Evolutionary conservation across 2,329 filamentous ascomycete genomes (phyloP).

Genomic region (Sporothrix protearum): DNA sequence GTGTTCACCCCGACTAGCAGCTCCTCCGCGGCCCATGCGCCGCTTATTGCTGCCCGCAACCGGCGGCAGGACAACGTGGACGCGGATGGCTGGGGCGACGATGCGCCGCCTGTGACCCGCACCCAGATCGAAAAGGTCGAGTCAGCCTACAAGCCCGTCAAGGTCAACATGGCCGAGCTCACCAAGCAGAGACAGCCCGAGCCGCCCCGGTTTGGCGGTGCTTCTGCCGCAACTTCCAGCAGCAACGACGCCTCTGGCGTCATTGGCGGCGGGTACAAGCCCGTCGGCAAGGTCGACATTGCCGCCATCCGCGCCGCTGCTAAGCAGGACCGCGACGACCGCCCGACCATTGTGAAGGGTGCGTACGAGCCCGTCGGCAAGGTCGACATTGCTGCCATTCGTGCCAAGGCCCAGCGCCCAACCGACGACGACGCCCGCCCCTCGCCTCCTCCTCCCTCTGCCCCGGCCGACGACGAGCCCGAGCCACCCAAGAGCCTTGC

Average conservation of each 20-base stretch:
- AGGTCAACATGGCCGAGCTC: conserved; percentile 87
- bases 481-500: conserved; percentile 59
- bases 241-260: conserved; percentile 55
- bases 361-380: conserved; percentile 94
- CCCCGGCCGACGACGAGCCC: conserved; percentile 29
- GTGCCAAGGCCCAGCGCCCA: conserved; percentile 41
- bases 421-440: conserved; percentile 21
- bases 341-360: conserved; percentile 82
- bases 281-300: conserved; percentile 96
- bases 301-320: conserved; percentile 77
- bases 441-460: conserved; percentile 12
- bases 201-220: conserved; percentile 48
- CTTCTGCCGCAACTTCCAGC: conserved; percentile 36
- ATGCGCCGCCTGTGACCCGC: conserved; percentile 86
- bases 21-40: conserved; percentile 56
- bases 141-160: conserved; percentile 90
- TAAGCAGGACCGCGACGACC: conserved; percentile 67
- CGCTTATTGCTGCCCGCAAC: conserved; percentile 63
- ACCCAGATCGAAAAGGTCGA: conserved; percentile 87
- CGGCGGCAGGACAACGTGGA: conserved; percentile 61
- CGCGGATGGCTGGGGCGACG: conserved; percentile 87
- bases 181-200: conserved; percentile 66
- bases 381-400: conserved; percentile 93
- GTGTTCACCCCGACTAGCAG: conserved; percentile 74
- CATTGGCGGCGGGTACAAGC: conserved; percentile 83